A percentile compares a stretch with the other conserved stretches of the same genome.
Conservation (phyloP, 371 early-diverging fungal species). For the Phascolomyces articulosus region DNA sequence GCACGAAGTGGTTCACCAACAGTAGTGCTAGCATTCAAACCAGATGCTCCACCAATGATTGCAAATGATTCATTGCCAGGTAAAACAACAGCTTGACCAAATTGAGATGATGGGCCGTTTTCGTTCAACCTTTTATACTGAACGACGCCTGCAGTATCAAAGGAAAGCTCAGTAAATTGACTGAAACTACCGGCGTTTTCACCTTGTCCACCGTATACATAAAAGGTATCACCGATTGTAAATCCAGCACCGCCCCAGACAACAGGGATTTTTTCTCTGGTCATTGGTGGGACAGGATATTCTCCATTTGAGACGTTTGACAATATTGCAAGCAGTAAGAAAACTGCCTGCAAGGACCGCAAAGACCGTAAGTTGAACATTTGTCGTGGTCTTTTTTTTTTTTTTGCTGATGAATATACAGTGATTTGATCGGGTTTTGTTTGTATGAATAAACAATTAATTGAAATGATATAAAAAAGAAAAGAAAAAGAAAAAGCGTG, state of each 20-base stretch:
- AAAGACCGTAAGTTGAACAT: background rate
- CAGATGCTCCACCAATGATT: constrained; percentile 10
- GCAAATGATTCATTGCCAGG: constrained; percentile 7
- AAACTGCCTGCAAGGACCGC: background rate
- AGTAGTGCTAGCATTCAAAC: background rate
- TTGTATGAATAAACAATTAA: background rate
- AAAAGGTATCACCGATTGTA: background rate
- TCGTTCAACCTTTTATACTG: background rate
- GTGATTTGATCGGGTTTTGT: too few species aligned
- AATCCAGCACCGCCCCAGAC: background rate
- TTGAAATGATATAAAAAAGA: background rate
- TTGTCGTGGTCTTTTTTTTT: background rate
- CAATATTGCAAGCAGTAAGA: background rate
- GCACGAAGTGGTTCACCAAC: constrained; percentile 3
- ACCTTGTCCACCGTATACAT: constrained; percentile 6
- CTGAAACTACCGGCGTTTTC: background rate
- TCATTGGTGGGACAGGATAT: background rate
- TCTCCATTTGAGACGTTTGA: background rate
- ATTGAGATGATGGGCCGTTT: background rate
- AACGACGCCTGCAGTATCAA: background rate
- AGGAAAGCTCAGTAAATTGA: background rate
- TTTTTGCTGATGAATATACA: too few species aligned
- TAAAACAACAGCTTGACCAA: background rate
- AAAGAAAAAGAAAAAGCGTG: background rate
- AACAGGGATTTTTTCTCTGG: background rate